A percentile compares a stretch with the other conserved stretches of the same genome.
phyloP scores from a whole-genome alignment of 2,329 filamentous ascomycete genomes.

The Stagonosporopsis chrysanthemi region DNA sequence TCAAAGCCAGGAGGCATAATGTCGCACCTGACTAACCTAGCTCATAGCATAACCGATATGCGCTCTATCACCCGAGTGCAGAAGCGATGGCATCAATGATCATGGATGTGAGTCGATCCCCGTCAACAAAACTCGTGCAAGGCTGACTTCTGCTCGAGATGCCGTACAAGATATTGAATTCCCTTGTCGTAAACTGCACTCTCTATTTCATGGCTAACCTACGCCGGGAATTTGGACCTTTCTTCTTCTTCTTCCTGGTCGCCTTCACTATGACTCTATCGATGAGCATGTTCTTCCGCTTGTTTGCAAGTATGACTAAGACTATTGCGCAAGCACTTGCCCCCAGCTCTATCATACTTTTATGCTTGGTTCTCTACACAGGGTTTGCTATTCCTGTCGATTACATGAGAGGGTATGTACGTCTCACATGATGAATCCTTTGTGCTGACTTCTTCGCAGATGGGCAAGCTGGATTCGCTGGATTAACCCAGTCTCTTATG shows the following conservation, averaged over 20 bases:
- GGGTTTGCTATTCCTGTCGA: constrained; percentile 71
- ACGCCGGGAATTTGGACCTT: constrained; percentile 72
- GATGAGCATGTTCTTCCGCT: constrained; percentile 85
- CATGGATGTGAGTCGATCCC: constrained; percentile 59
- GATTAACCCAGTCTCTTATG: constrained; percentile 77
- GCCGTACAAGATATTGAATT: constrained; percentile 74
- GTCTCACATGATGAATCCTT: neutral
- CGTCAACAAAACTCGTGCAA: no score
- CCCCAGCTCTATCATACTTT: constrained; percentile 62
- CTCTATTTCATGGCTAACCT: constrained; percentile 87
- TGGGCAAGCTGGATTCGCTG: constrained; percentile 64
- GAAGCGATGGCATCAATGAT: constrained; percentile 85
- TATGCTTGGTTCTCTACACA: constrained; percentile 69
- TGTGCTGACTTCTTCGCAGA: constrained; percentile 13
- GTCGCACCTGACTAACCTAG: constrained; percentile 1
- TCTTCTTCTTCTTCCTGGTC: constrained; percentile 81
- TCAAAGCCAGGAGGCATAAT: neutral
- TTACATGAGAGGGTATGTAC: constrained; percentile 54
- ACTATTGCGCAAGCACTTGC: constrained; percentile 65
- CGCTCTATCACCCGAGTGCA: constrained; percentile 85
- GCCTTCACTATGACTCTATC: constrained; percentile 63
- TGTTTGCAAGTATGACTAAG: constrained; percentile 74
- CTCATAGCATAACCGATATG: constrained; percentile 75
- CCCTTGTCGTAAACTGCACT: constrained; percentile 75
- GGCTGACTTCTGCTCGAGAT: constrained; percentile 45